Evolutionary conservation across 805 yeast species (phyloP).

Genomic region (Lipomyces anomalus): DNA sequence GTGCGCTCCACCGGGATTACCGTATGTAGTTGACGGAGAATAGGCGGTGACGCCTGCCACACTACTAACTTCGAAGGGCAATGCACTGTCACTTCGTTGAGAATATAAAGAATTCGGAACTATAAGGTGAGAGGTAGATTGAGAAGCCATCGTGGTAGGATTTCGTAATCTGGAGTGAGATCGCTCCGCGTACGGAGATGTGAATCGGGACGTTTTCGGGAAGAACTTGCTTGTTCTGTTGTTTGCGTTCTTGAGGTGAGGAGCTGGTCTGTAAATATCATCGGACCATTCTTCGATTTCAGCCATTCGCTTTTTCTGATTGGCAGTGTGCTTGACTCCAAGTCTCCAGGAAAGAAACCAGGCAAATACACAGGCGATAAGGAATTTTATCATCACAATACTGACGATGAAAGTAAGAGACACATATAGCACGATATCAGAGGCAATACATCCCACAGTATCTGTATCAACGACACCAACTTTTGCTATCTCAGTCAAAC

Average conservation of each 20-base stretch:
- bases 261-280: slow-evolving; percentile 47
- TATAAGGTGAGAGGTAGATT: slow-evolving; percentile 24
- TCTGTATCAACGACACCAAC: slow-evolving; percentile 87
- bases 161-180: slow-evolving; percentile 16
- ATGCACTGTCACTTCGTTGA: slow-evolving; percentile 9
- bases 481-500: slow-evolving; percentile 77
- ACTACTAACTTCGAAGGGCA: slow-evolving; percentile 4
- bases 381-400: slow-evolving; percentile 68
- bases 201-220: slow-evolving; percentile 24
- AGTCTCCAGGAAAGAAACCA: slow-evolving; percentile 71
- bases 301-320: slow-evolving; percentile 56
- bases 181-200: slow-evolving; percentile 17
- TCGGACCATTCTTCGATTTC: slow-evolving; percentile 84
- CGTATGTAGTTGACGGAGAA: slow-evolving; percentile 1
- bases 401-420: slow-evolving; percentile 81
- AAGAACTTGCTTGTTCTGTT: slow-evolving; percentile 21
- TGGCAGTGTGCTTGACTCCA: slow-evolving; percentile 65
- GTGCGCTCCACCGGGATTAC: background rate
- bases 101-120: slow-evolving; percentile 22
- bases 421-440: slow-evolving; percentile 70
- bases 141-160: slow-evolving; percentile 26
- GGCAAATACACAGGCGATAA: slow-evolving; percentile 82
- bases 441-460: slow-evolving; percentile 90
- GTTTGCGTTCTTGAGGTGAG: slow-evolving; percentile 34
- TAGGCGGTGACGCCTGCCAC: slow-evolving; percentile 6